A percentile compares a stretch with the other conserved stretches of the same genome.
Evolutionary conservation across 345 rosid species (phyloP).

Genomic region (Eucalyptus marginata): DNA sequence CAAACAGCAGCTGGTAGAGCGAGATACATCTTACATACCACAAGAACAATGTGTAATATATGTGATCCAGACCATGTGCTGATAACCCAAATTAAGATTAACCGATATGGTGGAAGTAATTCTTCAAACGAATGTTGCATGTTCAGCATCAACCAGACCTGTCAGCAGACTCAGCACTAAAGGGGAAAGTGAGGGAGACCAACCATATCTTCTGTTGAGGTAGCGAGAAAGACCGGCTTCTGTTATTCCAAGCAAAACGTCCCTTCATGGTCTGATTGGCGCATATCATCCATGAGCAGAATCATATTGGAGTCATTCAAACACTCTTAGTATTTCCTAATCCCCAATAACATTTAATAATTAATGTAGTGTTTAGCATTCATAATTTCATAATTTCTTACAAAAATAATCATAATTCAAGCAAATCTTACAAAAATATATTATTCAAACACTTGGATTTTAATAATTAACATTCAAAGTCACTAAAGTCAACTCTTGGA

Average conservation of each 20-base stretch:
- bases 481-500: no score
- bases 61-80: neutral
- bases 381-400: no score
- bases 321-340: no score
- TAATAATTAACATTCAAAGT: no score
- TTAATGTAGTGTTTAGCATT: no score
- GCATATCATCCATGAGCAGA: neutral
- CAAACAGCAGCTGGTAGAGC: neutral
- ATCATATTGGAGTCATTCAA: no score
- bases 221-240: constrained; percentile 55
- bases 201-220: constrained; percentile 40
- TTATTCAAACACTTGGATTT: no score
- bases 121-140: neutral
- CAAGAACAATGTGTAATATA: neutral
- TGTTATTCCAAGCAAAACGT: constrained; percentile 46
- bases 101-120: neutral
- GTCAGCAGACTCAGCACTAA: no score
- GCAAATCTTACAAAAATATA: no score
- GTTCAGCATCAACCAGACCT: no score
- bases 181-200: neutral
- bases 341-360: no score
- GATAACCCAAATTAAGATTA: neutral
- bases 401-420: no score
- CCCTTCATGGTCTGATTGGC: constrained; percentile 44
- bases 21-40: neutral